These are phyloP conservation scores for Afroboletus lepidellus DNA, from an alignment of 1,284 basidiomycete species.

Conservation along the genomic window DNA sequence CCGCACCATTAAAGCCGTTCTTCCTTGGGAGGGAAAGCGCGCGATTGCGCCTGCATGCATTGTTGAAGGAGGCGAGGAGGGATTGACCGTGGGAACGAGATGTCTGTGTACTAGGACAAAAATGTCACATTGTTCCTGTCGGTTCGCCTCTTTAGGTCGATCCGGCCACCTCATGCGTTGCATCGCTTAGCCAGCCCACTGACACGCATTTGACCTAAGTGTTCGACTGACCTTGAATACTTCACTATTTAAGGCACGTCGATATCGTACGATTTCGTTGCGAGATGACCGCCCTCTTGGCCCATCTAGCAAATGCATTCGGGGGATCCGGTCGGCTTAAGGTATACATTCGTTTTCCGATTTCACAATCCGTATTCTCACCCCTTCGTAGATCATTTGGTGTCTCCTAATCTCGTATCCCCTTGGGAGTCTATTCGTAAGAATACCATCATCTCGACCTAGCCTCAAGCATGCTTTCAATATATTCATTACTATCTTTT, in stretches of 20 bases:
- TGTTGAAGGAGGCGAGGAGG: constrained; percentile 17
- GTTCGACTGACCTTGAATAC: background rate
- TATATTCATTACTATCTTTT: constrained; percentile 71
- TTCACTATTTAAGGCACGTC: background rate
- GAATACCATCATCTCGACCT: constrained; percentile 65
- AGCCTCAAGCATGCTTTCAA: constrained; percentile 82
- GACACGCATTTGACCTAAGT: background rate
- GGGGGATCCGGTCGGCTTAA: background rate
- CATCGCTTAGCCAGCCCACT: background rate
- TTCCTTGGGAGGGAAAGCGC: constrained; percentile 9
- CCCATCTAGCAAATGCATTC: background rate
- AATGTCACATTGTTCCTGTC: background rate
- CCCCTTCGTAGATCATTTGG: constrained; percentile 64
- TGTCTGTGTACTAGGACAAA: background rate
- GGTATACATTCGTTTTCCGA: background rate
- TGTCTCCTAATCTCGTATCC: constrained; percentile 86
- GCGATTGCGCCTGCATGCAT: constrained; percentile 12
- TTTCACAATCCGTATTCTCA: background rate
- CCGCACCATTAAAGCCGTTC: constrained; percentile 4
- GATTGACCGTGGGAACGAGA: background rate
- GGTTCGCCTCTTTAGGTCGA: background rate
- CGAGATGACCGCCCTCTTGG: background rate
- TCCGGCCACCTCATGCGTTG: background rate
- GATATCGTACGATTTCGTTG: background rate
- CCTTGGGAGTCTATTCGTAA: constrained; percentile 80